These are phyloP conservation scores for Tagetes erecta DNA, from an alignment of 129 eudicot species.

Conservation along the genomic window DNA sequence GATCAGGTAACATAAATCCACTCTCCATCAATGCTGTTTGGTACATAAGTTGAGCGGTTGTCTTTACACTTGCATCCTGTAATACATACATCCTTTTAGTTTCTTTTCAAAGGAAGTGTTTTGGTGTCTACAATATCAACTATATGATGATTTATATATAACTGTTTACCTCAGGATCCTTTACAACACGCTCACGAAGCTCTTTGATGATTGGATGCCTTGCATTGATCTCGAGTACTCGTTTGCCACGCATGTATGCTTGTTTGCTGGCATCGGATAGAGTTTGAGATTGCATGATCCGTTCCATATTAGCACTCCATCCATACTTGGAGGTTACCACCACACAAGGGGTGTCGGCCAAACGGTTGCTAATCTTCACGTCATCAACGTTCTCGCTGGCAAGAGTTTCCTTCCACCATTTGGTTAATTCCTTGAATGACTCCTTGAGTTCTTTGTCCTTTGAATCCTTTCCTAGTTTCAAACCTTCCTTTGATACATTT, in stretches of 20 bases:
- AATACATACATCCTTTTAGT: background rate
- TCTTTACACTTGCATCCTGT: slow-evolving; percentile 70
- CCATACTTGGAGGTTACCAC: slow-evolving; percentile 95
- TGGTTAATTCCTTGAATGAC: slow-evolving; percentile 82
- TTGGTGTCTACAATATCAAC: background rate
- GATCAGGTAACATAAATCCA: slow-evolving; percentile 61
- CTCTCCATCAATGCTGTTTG: slow-evolving; percentile 94
- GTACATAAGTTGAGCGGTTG: slow-evolving; percentile 86
- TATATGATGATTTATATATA: background rate
- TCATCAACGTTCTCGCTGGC: slow-evolving; percentile 86
- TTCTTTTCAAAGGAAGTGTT: background rate
- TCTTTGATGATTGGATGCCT: slow-evolving; percentile 96
- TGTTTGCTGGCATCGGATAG: slow-evolving; percentile 91
- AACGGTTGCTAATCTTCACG: slow-evolving; percentile 96
- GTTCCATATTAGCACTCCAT: slow-evolving; percentile 97
- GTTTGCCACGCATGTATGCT: slow-evolving; percentile 97
- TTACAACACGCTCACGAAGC: slow-evolving; percentile 84
- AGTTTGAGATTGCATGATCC: slow-evolving; percentile 97
- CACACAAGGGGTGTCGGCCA: slow-evolving; percentile 94
- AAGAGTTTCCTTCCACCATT: slow-evolving; percentile 95
- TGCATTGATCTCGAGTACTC: slow-evolving; percentile 94
- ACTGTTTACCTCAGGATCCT: slow-evolving; percentile 69
- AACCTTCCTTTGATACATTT: slow-evolving; percentile 94
- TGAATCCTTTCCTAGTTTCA: slow-evolving; percentile 87
- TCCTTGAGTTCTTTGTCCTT: slow-evolving; percentile 87